These are phyloP conservation scores for Crithidia acanthocephali DNA, from an alignment of 208 protist species.

Conservation along the genomic window DNA sequence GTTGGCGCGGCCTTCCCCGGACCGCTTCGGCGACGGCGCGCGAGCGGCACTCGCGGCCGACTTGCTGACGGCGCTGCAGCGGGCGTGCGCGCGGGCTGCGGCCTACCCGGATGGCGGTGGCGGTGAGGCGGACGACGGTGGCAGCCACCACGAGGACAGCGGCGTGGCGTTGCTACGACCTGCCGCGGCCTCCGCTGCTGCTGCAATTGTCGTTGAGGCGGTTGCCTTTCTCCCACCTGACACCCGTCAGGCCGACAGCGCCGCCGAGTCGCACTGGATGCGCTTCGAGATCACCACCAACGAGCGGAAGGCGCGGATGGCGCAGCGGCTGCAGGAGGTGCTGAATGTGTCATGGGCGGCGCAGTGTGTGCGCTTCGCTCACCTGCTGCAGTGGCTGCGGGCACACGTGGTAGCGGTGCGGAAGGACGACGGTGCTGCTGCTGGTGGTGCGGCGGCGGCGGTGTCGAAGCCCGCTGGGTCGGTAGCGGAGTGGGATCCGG, in stretches of 20 bases:
- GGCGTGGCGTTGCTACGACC: neutral
- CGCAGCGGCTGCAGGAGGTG: slow-evolving; percentile 46
- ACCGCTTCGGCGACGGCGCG: slow-evolving; percentile 25
- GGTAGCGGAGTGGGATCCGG: slow-evolving; percentile 33
- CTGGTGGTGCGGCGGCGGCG: neutral
- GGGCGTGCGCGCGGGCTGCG: neutral
- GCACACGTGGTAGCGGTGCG: slow-evolving; percentile 5
- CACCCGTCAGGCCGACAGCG: neutral
- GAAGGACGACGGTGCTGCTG: neutral
- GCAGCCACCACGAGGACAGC: slow-evolving; percentile 3
- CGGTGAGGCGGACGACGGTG: neutral
- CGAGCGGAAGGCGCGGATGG: slow-evolving; percentile 36
- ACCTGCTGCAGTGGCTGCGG: slow-evolving; percentile 28
- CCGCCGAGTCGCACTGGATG: slow-evolving; percentile 29
- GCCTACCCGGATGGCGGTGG: slow-evolving; percentile 14
- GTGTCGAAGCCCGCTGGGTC: neutral
- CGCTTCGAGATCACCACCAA: slow-evolving; percentile 39
- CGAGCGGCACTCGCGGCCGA: slow-evolving; percentile 51
- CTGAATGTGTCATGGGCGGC: slow-evolving; percentile 31
- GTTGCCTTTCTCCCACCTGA: slow-evolving; percentile 33
- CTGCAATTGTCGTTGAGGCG: slow-evolving; percentile 18
- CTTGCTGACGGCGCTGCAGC: slow-evolving; percentile 45
- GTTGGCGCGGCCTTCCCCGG: slow-evolving; percentile 23
- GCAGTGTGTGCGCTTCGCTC: slow-evolving; percentile 26
- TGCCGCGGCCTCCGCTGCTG: neutral